A percentile compares a stretch with the other conserved stretches of the same genome.
Conservation (phyloP, 805 yeast species). For the Yarrowia bubula region DNA sequence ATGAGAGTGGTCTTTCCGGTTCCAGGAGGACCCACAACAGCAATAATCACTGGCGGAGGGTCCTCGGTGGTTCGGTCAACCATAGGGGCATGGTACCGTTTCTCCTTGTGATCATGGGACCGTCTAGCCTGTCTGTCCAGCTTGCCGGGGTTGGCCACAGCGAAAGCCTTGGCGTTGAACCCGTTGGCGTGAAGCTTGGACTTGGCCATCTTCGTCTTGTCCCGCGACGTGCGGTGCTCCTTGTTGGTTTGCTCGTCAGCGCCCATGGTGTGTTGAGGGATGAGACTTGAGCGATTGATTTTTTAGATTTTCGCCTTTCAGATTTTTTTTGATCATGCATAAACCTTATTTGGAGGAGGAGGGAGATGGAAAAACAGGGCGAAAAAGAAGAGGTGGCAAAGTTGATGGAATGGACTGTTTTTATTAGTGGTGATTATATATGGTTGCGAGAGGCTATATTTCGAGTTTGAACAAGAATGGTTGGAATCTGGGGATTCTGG, state of each 20-base stretch:
- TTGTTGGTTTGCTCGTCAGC: conserved; percentile 66
- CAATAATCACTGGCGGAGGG: conserved; percentile 94
- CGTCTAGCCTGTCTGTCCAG: conserved; percentile 80
- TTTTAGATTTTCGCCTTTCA: background rate
- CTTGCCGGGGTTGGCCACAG: conserved; percentile 81
- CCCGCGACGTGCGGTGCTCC: conserved; percentile 66
- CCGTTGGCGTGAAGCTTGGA: conserved; percentile 88
- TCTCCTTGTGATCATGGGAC: conserved; percentile 77
- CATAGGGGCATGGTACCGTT: conserved; percentile 93
- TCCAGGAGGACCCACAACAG: conserved; percentile 98
- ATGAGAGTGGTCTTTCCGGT: conserved; percentile 95
- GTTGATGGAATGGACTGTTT: background rate
- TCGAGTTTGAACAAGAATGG: too few species aligned
- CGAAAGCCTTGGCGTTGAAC: conserved; percentile 77
- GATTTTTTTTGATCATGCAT: conserved; percentile 1
- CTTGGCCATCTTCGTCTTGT: conserved; percentile 62
- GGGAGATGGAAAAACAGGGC: background rate
- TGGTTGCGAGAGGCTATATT: too few species aligned
- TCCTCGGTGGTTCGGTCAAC: conserved; percentile 96
- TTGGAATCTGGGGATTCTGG: too few species aligned
- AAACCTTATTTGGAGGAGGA: background rate
- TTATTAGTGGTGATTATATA: too few species aligned
- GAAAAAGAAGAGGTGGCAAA: background rate
- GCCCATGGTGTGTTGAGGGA: conserved; percentile 7
- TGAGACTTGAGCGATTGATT: background rate